Evolutionary conservation across 345 rosid species (phyloP).

Genomic region (Aurinia saxatilis): DNA sequence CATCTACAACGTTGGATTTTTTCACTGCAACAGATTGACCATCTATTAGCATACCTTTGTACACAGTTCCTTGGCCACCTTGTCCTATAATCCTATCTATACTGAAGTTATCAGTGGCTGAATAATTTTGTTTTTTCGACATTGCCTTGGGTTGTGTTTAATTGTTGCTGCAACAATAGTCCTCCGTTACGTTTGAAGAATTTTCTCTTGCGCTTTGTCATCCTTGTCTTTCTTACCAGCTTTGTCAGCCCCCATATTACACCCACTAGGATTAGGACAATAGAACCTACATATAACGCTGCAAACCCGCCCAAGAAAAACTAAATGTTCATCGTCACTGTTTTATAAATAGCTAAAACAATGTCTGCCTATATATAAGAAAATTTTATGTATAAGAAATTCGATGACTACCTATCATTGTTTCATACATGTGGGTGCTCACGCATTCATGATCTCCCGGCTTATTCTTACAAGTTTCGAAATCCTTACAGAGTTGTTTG

Average conservation of each 20-base stretch:
- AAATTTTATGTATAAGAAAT: too few relatives aligned
- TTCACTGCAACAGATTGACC: conserved; percentile 3
- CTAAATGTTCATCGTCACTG: too few relatives aligned
- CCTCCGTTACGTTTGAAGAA: conserved; percentile 13
- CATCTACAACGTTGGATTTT: conserved; percentile 2
- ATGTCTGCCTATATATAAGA: too few relatives aligned
- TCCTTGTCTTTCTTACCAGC: neutral
- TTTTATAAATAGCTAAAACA: too few relatives aligned
- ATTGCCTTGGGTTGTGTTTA: neutral
- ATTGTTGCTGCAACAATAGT: conserved; percentile 23
- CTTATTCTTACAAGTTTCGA: neutral
- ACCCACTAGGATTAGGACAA: neutral
- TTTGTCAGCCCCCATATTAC: neutral
- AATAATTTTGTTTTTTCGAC: conserved; percentile 18
- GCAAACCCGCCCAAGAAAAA: neutral
- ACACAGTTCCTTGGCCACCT: conserved; percentile 37
- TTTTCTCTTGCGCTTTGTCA: neutral
- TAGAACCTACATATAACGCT: neutral
- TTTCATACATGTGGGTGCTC: too few relatives aligned
- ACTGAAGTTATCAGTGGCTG: conserved; percentile 28
- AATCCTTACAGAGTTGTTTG: neutral
- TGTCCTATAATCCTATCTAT: conserved; percentile 22
- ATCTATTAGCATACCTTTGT: conserved; percentile 32
- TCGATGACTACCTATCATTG: neutral
- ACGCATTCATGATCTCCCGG: neutral